Base-by-base conservation (phyloP, 495 filamentous ascomycete species). In the Hypoxylon rickii region DNA sequence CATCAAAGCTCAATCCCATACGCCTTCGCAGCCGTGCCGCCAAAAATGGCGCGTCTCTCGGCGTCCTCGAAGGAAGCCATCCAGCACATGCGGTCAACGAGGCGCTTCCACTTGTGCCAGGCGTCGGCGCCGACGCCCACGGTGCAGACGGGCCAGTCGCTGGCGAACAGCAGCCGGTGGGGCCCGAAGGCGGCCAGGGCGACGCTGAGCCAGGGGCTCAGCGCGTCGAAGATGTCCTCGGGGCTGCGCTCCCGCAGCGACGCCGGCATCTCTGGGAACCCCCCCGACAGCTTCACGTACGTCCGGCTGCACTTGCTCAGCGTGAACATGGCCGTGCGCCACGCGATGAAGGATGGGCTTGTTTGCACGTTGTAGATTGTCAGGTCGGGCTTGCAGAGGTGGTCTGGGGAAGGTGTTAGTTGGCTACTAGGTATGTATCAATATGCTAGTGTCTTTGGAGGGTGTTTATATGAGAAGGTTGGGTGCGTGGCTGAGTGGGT, bases 201-300 rank as follows among this genome's bases (percentile, higher is more conserved):
- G 3, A 82, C 79, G 38, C 82, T 78, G 0, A 91, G 75, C 86
- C 89, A 94, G 1, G 84, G 85, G 20, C 71, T 66, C 34, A 73
- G 64, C 39, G 72, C 78, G 22, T 70, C 64, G 58, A 80, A 76
- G 50, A 81, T 78, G 17, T 74, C 63, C 10, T 80, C 72, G 49
- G 79, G 64, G 2, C 70, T 68, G 37, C 63, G 71, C 6, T 50
- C 65, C 56, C 61, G 69, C 7, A 70, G 65, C 36, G 46, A 73
- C 46, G 56, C 81, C 48, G 79, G 75, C 67, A 96, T 77, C 73
- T 95, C 89, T 2, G 84, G 80, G 66, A 96, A 93, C 31, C 72
- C 79, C 8, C 92, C 92, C 18, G 87, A 91, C n/a, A 96, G 81
- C 76, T 96, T 96, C 83, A 96, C 89, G 74, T 88, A 94, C 3